phyloP scores from a whole-genome alignment of 495 filamentous ascomycete genomes.

The Polyplosphaeria fusca region DNA sequence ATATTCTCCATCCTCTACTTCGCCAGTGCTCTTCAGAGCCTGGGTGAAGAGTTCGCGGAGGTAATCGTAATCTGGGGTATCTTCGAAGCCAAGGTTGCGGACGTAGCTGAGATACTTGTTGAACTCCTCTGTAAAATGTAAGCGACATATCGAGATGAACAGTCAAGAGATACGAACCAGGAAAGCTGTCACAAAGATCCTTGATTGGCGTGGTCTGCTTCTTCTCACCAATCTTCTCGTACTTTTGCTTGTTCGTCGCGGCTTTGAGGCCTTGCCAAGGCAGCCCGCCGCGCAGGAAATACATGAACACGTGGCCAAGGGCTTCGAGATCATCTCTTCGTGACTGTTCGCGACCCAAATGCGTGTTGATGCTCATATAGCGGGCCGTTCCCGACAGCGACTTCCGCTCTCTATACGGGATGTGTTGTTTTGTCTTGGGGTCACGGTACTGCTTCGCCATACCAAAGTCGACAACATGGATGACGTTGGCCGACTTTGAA shows the following conservation, averaged over 20 bases:
- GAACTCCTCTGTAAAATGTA: conserved; percentile 69
- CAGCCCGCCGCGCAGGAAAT: conserved; percentile 92
- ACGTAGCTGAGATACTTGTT: conserved; percentile 97
- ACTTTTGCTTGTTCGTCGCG: conserved; percentile 99
- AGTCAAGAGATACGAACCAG: conserved; percentile 52
- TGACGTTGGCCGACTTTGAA: conserved; percentile 92
- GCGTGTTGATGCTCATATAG: conserved; percentile 99
- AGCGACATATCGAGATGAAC: conserved; percentile 3
- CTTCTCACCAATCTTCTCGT: conserved; percentile 99
- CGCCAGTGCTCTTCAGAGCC: conserved; percentile 89
- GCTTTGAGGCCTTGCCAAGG: conserved; percentile 99
- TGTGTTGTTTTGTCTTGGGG: conserved; percentile 99
- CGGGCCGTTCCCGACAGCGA: conserved; percentile 94
- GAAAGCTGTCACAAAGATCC: conserved; percentile 94
- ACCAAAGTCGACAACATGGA: conserved; percentile 98
- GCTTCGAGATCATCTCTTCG: conserved; percentile 95
- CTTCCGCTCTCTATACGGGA: conserved; percentile 96
- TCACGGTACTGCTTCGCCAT: conserved; percentile 99
- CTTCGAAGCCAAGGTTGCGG: conserved; percentile 96
- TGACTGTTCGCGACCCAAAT: conserved; percentile 94
- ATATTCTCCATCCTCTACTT: conserved; percentile 97
- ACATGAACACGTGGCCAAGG: conserved; percentile 98
- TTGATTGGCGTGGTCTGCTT: conserved; percentile 97
- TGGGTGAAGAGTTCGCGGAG: conserved; percentile 94
- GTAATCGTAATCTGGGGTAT: conserved; percentile 98